A percentile compares a stretch with the other conserved stretches of the same genome.
phyloP scores from a whole-genome alignment of 805 yeast genomes.

The Metschnikowia koreensis region DNA sequence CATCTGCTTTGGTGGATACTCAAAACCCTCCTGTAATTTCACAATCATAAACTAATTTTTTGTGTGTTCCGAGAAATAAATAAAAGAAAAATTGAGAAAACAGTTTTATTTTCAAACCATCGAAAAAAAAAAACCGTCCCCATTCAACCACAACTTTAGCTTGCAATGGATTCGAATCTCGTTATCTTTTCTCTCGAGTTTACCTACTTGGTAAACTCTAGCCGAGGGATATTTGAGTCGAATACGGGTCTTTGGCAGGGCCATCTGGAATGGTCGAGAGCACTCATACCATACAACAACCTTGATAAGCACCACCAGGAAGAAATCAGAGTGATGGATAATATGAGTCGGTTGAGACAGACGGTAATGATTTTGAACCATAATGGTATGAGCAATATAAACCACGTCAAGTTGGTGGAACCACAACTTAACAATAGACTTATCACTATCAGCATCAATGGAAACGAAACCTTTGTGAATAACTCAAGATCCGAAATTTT shows the following conservation, averaged over 20 bases:
- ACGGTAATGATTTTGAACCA: conserved; percentile 15
- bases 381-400: conserved; percentile 16
- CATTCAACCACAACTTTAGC: background rate
- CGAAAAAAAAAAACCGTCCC: background rate
- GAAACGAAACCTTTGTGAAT: conserved; percentile 30
- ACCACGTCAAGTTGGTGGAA: conserved; percentile 25
- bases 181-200: conserved; percentile 30
- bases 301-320: conserved; percentile 11
- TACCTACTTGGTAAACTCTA: conserved; percentile 24
- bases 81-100: background rate
- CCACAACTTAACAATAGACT: conserved; percentile 33
- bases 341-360: conserved; percentile 13
- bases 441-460: conserved; percentile 38
- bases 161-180: conserved; percentile 18
- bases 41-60: no score
- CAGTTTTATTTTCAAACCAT: background rate
- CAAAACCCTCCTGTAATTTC: background rate
- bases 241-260: conserved; percentile 35
- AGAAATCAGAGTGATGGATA: conserved; percentile 17
- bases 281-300: conserved; percentile 17
- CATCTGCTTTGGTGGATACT: background rate
- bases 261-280: conserved; percentile 15
- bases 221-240: conserved; percentile 25
- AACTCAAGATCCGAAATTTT: conserved; percentile 29
- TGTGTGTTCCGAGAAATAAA: background rate